Conservation (phyloP, 179 eudicot species). For the Nepenthes alata region DNA sequence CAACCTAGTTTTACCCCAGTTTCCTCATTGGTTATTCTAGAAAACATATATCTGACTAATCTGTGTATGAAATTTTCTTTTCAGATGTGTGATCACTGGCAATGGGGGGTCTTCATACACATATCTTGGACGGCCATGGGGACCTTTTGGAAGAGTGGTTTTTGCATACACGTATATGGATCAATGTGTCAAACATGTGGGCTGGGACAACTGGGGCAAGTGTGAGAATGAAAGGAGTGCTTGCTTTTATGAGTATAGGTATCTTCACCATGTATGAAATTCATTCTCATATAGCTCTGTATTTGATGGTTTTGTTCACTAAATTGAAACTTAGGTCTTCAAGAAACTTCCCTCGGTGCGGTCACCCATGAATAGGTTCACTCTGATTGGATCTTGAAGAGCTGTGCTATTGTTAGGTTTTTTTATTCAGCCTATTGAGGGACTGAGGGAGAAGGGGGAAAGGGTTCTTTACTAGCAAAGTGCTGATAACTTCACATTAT, state of each 20-base stretch:
- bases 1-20: neutral
- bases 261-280: neutral
- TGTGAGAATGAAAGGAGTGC: conserved; percentile 89
- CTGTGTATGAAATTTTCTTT: conserved; percentile 5
- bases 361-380: no score
- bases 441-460: no score
- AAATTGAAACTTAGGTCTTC: neutral
- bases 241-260: conserved; percentile 98
- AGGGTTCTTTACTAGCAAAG: no score
- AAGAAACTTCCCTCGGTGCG: neutral
- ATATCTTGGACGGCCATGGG: conserved; percentile 96
- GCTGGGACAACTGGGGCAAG: conserved; percentile 96
- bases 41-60: neutral
- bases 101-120: conserved; percentile 55
- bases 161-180: conserved; percentile 58
- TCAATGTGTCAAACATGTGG: conserved; percentile 49
- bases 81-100: conserved; percentile 89
- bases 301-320: neutral
- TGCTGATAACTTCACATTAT: neutral
- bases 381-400: no score
- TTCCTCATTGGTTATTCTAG: neutral
- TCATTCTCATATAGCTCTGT: neutral
- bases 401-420: no score
- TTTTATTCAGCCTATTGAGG: no score
- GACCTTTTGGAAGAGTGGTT: conserved; percentile 74